Evolutionary conservation across 2,329 filamentous ascomycete species (phyloP).

Genomic region (Pyrenochaeta sp.): DNA sequence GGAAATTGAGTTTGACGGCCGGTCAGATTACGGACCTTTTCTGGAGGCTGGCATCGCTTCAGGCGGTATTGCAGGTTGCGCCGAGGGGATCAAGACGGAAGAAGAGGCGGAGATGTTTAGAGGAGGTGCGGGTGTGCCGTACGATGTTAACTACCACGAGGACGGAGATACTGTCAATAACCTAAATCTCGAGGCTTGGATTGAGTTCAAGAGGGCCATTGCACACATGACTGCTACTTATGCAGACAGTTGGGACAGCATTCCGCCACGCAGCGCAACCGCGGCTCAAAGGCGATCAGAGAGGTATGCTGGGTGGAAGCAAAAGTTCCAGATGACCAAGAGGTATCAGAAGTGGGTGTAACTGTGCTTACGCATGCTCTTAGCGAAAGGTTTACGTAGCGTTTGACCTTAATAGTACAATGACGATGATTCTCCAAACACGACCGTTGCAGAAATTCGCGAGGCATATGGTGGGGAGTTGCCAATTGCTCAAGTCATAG

Average conservation of each 20-base stretch:
- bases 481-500: background rate
- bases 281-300: slow-evolving; percentile 29
- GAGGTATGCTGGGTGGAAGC: slow-evolving; percentile 27
- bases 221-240: slow-evolving; percentile 58
- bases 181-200: slow-evolving; percentile 50
- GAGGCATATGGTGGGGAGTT: background rate
- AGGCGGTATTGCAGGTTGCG: slow-evolving; percentile 80
- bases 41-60: slow-evolving; percentile 76
- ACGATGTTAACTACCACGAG: slow-evolving; percentile 49
- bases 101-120: slow-evolving; percentile 73
- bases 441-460: background rate
- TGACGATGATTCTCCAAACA: background rate
- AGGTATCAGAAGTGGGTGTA: slow-evolving; percentile 34
- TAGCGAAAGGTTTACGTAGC: background rate
- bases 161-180: slow-evolving; percentile 48
- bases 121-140: slow-evolving; percentile 58
- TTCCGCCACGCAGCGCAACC: slow-evolving; percentile 38
- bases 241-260: slow-evolving; percentile 42
- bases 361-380: background rate
- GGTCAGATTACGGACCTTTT: slow-evolving; percentile 82
- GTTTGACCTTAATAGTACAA: background rate
- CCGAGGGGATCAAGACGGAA: slow-evolving; percentile 77
- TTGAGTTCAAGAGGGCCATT: slow-evolving; percentile 66
- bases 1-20: slow-evolving; percentile 78
- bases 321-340: slow-evolving; percentile 29